Evolutionary conservation across 2,329 filamentous ascomycete species (phyloP), one percentile per base, ranked within the genome.

Genomic region (Clonostachys solani): DNA sequence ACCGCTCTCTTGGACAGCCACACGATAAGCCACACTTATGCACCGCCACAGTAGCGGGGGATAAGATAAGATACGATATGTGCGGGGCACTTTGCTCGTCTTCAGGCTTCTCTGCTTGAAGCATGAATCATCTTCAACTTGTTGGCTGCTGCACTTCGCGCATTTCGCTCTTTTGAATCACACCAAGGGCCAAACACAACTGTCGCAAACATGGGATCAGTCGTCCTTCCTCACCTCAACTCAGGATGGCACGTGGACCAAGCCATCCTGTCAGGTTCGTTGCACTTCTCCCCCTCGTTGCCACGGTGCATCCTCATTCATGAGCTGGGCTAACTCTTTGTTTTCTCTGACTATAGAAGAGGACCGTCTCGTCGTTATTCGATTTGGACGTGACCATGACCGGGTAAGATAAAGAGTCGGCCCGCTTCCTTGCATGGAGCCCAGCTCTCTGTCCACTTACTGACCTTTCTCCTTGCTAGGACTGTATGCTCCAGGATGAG

Each of bases 211-310:
- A 81, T 81, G 77, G 90, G 91, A 59, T 96, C 91, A 60, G 88
- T 96, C 52, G 88, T 95, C 44, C 83, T 99, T 46, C 92, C 92
- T 42, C 92, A 97, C 68, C 80, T 99, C 42, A 81, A 82, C 57
- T 92, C 88, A 40, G 94, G 89, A 67, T 99, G 92, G 94, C 94
- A 99, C 68, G 94, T 99, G 62, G 94, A 97, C 75, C 92, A 97
- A 72, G 91, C 92, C 53, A 96, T 96, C 62, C 84, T 89, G 62
- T 67, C 62, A 38, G 42, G 42, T 43, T 29, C 4, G 23, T 23
- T 29, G 13, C 45, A 37, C 41, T n/a, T 19, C 5, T 7, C 34
- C 35, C 19, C 19, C 12, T 45, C 36, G 13, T 23, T 16, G 9
- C 15, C 17, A 5, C 33, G 9, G 15, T 12, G 33, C 13, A 37